Percentiles rank a stretch among this genome's conserved stretches.
Evolutionary conservation across 1,284 basidiomycete species (phyloP).

Genomic region (Apiotrichum domesticum): DNA sequence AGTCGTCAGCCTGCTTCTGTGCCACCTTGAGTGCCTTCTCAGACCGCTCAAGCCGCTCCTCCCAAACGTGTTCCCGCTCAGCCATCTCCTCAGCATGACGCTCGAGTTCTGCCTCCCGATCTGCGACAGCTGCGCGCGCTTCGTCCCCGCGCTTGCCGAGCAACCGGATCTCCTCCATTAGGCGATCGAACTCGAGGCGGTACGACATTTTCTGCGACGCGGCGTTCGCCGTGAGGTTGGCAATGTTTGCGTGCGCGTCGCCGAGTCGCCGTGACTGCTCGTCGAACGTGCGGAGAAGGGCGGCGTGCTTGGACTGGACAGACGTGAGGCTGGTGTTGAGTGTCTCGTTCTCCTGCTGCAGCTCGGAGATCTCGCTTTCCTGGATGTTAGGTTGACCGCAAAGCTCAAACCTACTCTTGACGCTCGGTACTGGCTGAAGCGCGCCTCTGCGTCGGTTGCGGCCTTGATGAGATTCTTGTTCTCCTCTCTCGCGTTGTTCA

Average conservation of each 20-base stretch:
- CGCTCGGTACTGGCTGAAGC: slow-evolving; percentile 38
- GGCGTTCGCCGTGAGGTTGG: slow-evolving; percentile 37
- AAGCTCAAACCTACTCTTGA: background rate
- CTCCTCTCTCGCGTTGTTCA: slow-evolving; percentile 35
- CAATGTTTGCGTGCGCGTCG: slow-evolving; percentile 39
- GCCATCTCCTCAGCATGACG: slow-evolving; percentile 36
- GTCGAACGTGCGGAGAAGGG: slow-evolving; percentile 37
- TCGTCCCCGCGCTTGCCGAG: slow-evolving; percentile 39
- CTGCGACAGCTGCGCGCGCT: slow-evolving; percentile 34
- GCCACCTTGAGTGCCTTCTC: slow-evolving; percentile 42
- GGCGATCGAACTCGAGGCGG: slow-evolving; percentile 32
- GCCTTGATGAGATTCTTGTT: slow-evolving; percentile 33
- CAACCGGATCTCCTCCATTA: slow-evolving; percentile 36
- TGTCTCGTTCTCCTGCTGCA: slow-evolving; percentile 34
- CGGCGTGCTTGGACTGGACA: slow-evolving; percentile 26
- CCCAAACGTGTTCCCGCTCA: slow-evolving; percentile 44
- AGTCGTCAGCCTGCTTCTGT: slow-evolving; percentile 46
- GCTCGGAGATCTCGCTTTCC: slow-evolving; percentile 35
- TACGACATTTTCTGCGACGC: slow-evolving; percentile 37
- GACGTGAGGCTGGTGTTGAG: slow-evolving; percentile 28
- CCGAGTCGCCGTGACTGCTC: slow-evolving; percentile 37
- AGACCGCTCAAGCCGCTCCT: slow-evolving; percentile 47
- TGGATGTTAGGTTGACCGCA: slow-evolving; percentile 4
- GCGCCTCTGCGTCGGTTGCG: slow-evolving; percentile 33
- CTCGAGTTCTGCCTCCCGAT: slow-evolving; percentile 44